Percentiles rank a stretch among this genome's conserved stretches.
phyloP scores from a whole-genome alignment of 1,139 yeast genomes.

The Candida neerlandica region DNA sequence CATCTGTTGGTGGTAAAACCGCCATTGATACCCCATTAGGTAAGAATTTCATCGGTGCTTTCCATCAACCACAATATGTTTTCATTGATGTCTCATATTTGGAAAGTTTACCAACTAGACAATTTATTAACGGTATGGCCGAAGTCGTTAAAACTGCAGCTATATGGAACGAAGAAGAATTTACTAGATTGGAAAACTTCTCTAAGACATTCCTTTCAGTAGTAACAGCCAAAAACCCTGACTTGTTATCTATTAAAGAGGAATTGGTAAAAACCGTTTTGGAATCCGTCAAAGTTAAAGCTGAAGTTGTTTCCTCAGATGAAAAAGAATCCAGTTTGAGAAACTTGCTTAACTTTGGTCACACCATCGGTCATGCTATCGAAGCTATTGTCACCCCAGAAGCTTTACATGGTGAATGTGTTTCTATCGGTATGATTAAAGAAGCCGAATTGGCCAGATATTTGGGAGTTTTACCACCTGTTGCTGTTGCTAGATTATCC shows the following conservation, averaged over 20 bases:
- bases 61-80: slow-evolving; percentile 93
- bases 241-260: slow-evolving; percentile 66
- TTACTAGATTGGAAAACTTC: slow-evolving; percentile 77
- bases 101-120: slow-evolving; percentile 87
- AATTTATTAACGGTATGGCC: slow-evolving; percentile 97
- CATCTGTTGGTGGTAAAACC: slow-evolving; percentile 97
- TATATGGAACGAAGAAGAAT: slow-evolving; percentile 92
- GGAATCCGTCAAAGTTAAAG: slow-evolving; percentile 88
- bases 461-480: slow-evolving; percentile 85
- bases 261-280: slow-evolving; percentile 78
- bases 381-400: slow-evolving; percentile 97
- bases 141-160: slow-evolving; percentile 99
- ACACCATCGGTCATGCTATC: slow-evolving; percentile 96
- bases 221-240: slow-evolving; percentile 48
- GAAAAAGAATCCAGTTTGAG: slow-evolving; percentile 96
- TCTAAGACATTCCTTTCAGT: slow-evolving; percentile 68
- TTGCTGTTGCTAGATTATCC: slow-evolving; percentile 87
- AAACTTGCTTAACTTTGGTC: slow-evolving; percentile 93
- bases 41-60: slow-evolving; percentile 94
- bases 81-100: slow-evolving; percentile 88
- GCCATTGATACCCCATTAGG: slow-evolving; percentile 99
- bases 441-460: slow-evolving; percentile 95
- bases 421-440: slow-evolving; percentile 87
- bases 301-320: slow-evolving; percentile 90
- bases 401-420: slow-evolving; percentile 97